Percentiles rank a stretch among this genome's conserved stretches.
Conservation (phyloP, 805 yeast species). For the Yarrowia sp. region DNA sequence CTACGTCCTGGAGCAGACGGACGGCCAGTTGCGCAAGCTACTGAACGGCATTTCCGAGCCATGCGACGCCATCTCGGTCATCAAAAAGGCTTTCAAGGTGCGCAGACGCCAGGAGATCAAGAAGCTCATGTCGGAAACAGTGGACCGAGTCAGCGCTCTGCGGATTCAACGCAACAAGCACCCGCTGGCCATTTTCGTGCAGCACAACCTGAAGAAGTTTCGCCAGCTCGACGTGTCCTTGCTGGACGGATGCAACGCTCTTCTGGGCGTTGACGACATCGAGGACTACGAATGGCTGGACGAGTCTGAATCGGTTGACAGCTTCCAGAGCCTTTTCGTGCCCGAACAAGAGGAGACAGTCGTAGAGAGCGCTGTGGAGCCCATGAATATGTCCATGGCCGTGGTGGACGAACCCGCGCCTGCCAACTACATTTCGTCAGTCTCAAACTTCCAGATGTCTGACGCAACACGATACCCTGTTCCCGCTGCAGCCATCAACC, state of each 20-base stretch:
- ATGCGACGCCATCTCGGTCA: not conserved
- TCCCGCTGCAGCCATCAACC: no score
- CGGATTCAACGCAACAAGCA: not conserved
- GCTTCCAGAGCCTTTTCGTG: conserved; percentile 15
- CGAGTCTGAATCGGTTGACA: not conserved
- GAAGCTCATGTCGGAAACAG: not conserved
- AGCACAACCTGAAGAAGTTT: conserved; percentile 3
- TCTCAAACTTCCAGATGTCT: no score
- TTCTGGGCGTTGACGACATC: conserved; percentile 4
- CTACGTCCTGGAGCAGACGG: not conserved
- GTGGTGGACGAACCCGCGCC: not conserved
- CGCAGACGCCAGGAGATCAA: not conserved
- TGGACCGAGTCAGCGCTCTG: not conserved
- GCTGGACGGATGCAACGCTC: conserved; percentile 1
- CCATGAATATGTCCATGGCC: not conserved
- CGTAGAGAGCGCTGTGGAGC: not conserved
- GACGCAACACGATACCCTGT: no score
- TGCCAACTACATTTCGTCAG: no score
- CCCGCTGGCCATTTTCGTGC: not conserved
- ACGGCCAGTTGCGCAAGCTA: not conserved
- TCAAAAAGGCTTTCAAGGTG: not conserved
- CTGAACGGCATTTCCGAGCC: not conserved
- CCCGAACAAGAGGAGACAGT: not conserved
- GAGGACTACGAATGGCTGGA: conserved; percentile 21
- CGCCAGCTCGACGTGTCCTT: conserved; percentile 11